Base-by-base conservation (phyloP, 805 yeast genomes). In the Cyberlindnera subsufficiens region DNA sequence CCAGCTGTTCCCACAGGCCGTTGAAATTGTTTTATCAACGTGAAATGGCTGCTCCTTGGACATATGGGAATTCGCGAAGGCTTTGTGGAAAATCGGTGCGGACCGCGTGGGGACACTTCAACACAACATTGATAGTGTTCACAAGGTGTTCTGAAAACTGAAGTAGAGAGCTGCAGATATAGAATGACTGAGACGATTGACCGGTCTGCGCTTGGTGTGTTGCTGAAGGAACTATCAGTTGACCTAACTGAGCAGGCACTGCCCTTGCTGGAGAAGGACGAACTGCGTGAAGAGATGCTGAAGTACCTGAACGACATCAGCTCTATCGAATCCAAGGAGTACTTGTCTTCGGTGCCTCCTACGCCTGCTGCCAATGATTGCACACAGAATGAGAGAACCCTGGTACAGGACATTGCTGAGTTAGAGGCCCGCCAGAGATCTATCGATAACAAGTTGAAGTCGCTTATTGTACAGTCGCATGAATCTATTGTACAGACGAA, bases 351-450 rank as follows among this genome's bases (percentile, higher is more conserved):
- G 53, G 74, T 58, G 54, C 72, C 63, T 1, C 69, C 65, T 27
- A 69, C 49, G 15, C 68, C 72, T 1, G 52, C 55, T 8, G 50
- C 61, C 3, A 65, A 66, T 29, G 58, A 58, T 30, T 48, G 17
- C 8, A 36, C 16, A 11, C 32, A 4, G 29, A 46, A 40, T 9
- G 55, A 53, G 4, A 54, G 59, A 38, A 73, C 80, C 0, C 51
- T 79, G 30, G 75, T 79, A 1, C 87, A 82, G 50, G 89, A 81
- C 54, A 80, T 84, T 35, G 90, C 90, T 0, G 91, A 84, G 54
- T 60, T 82, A 30, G 88, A 82, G 51, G 74, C 77, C 22, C 49
- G 67, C n/a, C 77, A 75, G 47, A 61, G 80, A 17, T 56, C 61
- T 1, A 54, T 76, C 16, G 82, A 79, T 46, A 53, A 62, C 5